Evolutionary conservation across 768 basidiomycete genomes (phyloP), one percentile per base, ranked within the genome.

Genomic region (Daedalea quercina): DNA sequence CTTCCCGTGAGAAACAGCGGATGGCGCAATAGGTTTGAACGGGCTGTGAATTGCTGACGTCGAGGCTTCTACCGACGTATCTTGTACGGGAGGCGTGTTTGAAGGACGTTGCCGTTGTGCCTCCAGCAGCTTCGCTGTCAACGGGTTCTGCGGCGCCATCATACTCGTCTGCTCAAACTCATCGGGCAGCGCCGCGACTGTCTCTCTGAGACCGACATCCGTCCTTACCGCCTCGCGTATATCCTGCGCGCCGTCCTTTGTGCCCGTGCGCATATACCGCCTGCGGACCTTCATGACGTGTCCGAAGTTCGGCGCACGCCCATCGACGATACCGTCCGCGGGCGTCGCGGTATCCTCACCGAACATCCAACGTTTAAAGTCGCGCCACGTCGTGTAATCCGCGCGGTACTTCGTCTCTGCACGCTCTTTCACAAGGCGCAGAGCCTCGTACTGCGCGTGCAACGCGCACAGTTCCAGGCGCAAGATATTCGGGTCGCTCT

Each of bases 401-500:
- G 56, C 53, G 54, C 76, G 73, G 64, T 80, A 80, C 19, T 73
- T 74, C 20, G 64, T 69, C 11, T 72, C 72, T 12, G 75, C 75
- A 1, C 76, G 72, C 47, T 73, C 70, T 50, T 76, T 75, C 25
- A 71, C 67, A 35, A 69, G 67, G 4, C 66, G 54, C 1, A 86
- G 67, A 0, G 68, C 69, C 37, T 80, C 76, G 52, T 78, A 81
- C 12, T 52, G 25, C 26, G 17, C 31, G 17, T 46, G 44, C 12
- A 52, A 22, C 3, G n/a, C 44, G 13, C 28, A 3, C 7, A 45
- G 20, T 20, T 46, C 22, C 4, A 9, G 12, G 26, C 51, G 25
- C 12, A 51, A 20, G 3, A 49, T 19, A 17, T 8, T 20, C 4
- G 19, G 34, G 35, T 49, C 48, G 3, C 3, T 23, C 15, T 20